Percentiles rank a stretch among this genome's conserved stretches.
Evolutionary conservation across 1,284 basidiomycete genomes (phyloP).

Genomic region (Caloboletus inedulis): DNA sequence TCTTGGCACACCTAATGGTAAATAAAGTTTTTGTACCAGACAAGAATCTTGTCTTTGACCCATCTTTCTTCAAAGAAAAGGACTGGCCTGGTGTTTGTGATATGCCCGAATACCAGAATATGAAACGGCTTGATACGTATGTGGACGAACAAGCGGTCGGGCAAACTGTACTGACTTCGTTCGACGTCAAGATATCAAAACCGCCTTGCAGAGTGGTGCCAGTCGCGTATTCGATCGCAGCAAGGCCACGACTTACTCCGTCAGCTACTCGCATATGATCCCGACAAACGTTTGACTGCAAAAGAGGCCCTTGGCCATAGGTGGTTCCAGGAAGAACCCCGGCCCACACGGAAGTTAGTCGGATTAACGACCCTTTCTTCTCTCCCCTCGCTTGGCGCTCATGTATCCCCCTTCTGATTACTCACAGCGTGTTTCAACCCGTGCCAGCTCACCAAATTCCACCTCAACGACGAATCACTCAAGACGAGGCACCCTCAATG

Average conservation of each 20-base stretch:
- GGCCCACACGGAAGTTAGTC: constrained; percentile 69
- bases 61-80: constrained; percentile 47
- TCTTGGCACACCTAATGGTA: constrained; percentile 84
- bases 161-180: constrained; percentile 3
- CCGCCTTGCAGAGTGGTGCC: constrained; percentile 78
- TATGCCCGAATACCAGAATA: constrained; percentile 85
- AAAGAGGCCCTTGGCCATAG: constrained; percentile 77
- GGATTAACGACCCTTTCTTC: background rate
- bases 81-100: constrained; percentile 87
- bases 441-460: constrained; percentile 57
- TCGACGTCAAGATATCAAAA: constrained; percentile 53
- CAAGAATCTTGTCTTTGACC: background rate
- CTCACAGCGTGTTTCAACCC: constrained; percentile 58
- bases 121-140: constrained; percentile 76
- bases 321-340: constrained; percentile 79
- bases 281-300: constrained; percentile 81
- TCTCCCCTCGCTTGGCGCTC: constrained; percentile 3
- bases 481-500: constrained; percentile 78
- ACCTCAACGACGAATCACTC: constrained; percentile 69
- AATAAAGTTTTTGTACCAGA: constrained; percentile 16
- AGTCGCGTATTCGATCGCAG: constrained; percentile 55
- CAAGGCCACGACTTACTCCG: constrained; percentile 83
- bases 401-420: background rate
- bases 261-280: constrained; percentile 87
- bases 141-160: constrained; percentile 29